These are phyloP conservation scores for Fusarium penzigii DNA, from an alignment of 2,329 filamentous ascomycete species.

Conservation along the genomic window DNA sequence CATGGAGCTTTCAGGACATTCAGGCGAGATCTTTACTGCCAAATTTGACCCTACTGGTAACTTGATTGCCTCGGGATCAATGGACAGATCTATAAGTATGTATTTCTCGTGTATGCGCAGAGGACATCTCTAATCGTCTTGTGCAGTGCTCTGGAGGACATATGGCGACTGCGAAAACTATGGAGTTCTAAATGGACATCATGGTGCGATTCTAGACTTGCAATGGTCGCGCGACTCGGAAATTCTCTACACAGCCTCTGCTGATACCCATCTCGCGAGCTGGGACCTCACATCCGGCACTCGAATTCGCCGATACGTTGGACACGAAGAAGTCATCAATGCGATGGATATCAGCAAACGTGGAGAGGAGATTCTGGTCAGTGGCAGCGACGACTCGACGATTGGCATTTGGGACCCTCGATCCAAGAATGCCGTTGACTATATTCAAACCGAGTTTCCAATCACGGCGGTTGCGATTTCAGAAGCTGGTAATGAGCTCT, in stretches of 20 bases:
- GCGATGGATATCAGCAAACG: conserved; percentile 83
- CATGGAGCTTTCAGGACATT: conserved; percentile 84
- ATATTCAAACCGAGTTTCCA: conserved; percentile 88
- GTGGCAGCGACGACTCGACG: conserved; percentile 88
- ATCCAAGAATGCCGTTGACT: conserved; percentile 83
- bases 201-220: conserved; percentile 85
- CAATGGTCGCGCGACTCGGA: conserved; percentile 96
- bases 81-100: conserved; percentile 88
- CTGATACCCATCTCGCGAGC: conserved; percentile 88
- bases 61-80: conserved; percentile 89
- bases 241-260: conserved; percentile 87
- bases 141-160: conserved; percentile 84
- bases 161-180: conserved; percentile 95
- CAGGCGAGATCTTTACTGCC: conserved; percentile 87
- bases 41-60: conserved; percentile 88
- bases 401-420: conserved; percentile 96
- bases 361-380: conserved; percentile 87
- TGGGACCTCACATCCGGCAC: conserved; percentile 95
- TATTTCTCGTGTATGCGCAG: not conserved
- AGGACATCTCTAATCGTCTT: conserved; percentile 13
- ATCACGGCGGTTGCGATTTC: conserved; percentile 90
- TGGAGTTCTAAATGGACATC: conserved; percentile 83
- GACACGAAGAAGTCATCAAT: conserved; percentile 96
- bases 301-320: conserved; percentile 86
- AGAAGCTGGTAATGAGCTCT: conserved; percentile 93